phyloP scores from a whole-genome alignment of 2,329 filamentous ascomycete genomes.

The Beauveria varroae region DNA sequence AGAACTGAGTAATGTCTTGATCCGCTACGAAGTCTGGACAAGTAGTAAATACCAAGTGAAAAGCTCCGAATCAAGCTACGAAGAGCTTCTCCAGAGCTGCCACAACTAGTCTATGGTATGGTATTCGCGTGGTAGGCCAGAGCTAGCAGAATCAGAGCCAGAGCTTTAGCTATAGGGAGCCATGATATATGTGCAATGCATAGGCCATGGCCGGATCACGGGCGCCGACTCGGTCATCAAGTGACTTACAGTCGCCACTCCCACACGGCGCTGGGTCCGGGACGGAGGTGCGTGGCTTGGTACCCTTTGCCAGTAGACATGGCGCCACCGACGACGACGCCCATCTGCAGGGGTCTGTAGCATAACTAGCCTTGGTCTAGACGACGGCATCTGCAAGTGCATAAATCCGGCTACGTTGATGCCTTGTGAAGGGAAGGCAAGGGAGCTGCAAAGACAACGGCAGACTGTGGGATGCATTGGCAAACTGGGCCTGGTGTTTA shows the following conservation, averaged over 20 bases:
- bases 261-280: background rate
- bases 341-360: background rate
- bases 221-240: no score
- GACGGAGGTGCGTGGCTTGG: background rate
- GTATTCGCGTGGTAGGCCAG: slow-evolving; percentile 1
- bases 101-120: background rate
- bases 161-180: background rate
- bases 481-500: background rate
- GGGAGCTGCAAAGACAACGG: background rate
- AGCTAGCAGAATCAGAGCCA: background rate
- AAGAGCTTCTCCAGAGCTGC: background rate
- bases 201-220: background rate
- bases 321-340: background rate
- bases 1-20: background rate
- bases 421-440: background rate
- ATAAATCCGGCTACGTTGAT: background rate
- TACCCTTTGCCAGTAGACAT: background rate
- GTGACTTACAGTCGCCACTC: background rate
- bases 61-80: background rate
- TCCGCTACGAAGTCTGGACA: background rate
- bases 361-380: background rate
- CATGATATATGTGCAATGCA: background rate
- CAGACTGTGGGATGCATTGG: background rate
- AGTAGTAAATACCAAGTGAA: no score
- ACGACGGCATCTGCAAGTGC: background rate